These are phyloP conservation scores for Ligustrum vulgare DNA, from an alignment of 257 asterid species.

Conservation along the genomic window DNA sequence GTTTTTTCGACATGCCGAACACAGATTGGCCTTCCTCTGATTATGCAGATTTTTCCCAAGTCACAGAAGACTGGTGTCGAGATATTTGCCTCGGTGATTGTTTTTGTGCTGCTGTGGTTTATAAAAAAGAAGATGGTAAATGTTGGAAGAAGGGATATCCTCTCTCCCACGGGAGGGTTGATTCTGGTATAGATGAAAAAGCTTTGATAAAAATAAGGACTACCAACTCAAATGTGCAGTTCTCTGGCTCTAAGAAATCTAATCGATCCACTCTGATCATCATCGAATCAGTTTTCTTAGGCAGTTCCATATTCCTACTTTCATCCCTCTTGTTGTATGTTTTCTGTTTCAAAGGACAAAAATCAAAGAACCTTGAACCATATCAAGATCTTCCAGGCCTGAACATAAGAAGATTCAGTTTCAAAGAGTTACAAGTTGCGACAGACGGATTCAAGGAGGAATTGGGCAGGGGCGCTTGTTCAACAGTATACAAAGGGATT, in stretches of 20 bases:
- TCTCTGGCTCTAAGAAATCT: not conserved
- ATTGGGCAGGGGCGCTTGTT: conserved; percentile 34
- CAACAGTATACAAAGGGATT: not conserved
- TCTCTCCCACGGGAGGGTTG: conserved; percentile 30
- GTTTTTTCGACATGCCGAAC: conserved; percentile 9
- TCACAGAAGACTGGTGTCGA: conserved; percentile 20
- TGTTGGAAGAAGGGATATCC: conserved; percentile 43
- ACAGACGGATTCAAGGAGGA: conserved; percentile 14
- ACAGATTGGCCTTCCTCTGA: conserved; percentile 24
- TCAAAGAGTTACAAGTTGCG: conserved; percentile 20
- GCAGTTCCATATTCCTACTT: not conserved
- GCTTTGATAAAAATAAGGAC: conserved; percentile 31
- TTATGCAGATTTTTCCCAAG: conserved; percentile 1
- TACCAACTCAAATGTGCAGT: not conserved
- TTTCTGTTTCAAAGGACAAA: not conserved
- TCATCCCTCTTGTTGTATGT: not conserved
- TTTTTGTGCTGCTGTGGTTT: conserved; percentile 33
- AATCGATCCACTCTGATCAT: not conserved
- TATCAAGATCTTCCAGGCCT: not conserved
- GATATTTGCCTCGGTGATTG: conserved; percentile 37
- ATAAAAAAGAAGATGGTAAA: not conserved
- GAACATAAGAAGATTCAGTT: not conserved
- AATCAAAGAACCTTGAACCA: not conserved
- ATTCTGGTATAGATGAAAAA: not conserved
- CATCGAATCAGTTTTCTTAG: not conserved